Evolutionary conservation across 352 stramenopile genomes (phyloP), one percentile per base, ranked within the genome.

Genomic region (Globisporangium polare): DNA sequence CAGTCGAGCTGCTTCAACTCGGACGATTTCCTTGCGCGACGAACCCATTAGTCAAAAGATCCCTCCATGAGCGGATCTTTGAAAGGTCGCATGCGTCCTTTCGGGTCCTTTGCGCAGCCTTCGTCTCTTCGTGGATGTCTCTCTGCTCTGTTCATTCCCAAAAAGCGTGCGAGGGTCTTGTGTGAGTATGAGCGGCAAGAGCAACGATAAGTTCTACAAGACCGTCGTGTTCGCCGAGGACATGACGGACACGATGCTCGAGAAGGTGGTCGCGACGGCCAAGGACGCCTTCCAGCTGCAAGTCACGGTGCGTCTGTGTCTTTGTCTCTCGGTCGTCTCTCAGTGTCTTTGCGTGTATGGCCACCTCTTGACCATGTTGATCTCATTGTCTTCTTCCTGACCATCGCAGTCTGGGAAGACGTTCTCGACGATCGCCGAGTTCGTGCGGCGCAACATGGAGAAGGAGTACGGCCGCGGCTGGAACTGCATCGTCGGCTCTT

Each of bases 191-290:
- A 71, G 67, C 58, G 66, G 79, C 58, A 92, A 92, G 66, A 86
- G 69, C 73, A 85, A 71, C 60, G 83, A 93, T 68, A 93, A 89
- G 71, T 93, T 93, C 73, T 84, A 92, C 74, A 94, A 96, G 81
- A 95, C 81, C 24, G 89, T 97, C 62, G 91, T 98, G 31, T 98
- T 96, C 60, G 92, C 92, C 3, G 92, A 98, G 68, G 92, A 98
- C 69, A 98, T 98, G 92, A 96, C 88, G 22, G 92, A 98, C 67
- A 89, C 92, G 64, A 97, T 97, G 92, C 80, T 95, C 33, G 86
- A 97, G 62, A 93, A 96, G 65, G 91, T 92, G 29, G 73, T 97
- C 53, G 82, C 87, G 39, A 96, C 81, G 1, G 92, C 88, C 39
- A 82, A 90, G 57, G 91, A 97, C 62, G 92, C 87, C 20, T 97